Base-by-base conservation (phyloP, 345 rosid genomes). In the Excoecaria agallocha region DNA sequence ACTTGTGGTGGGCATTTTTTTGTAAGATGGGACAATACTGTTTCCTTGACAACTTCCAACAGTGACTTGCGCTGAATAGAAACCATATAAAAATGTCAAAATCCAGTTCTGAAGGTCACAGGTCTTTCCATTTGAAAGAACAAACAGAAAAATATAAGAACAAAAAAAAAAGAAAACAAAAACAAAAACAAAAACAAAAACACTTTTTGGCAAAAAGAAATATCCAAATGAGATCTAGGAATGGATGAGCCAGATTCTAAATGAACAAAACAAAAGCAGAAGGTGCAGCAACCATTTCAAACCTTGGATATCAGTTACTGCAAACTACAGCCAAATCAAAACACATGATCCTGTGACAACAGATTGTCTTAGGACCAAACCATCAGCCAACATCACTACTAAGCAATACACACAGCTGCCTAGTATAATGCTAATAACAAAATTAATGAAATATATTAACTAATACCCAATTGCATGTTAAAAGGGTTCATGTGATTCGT, bases 1-100 rank as follows among this genome's bases (percentile, higher is more conserved):
- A 94, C 97, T 81, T 91, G 97, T 50, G 98, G 91, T 41, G 98
- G 94, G 70, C 94, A 89, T 64, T 95, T 92, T 58, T 83, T 95
- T 30, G 98, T 85, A 65, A 92, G 89, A 85, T 91, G 93, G 24
- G 97, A 82, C 76, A 92, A 85, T 43, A 92, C 94, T 5, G 98
- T 92, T 79, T 92, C 99, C 89, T 94, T 95, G 81, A 95, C 85
- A 39, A 91, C 96, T 86, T 87, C 91, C 74, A 91, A 82, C 52
- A 91, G 78, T 17, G 85, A 69, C 86, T 92, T 94, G 35, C 97
- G 91, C 98, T 92, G 85, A 75, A 82, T 38, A 62, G 65, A 79
- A 52, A 68, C 75, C 74, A 69, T 37, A 57, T 61, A 74, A 24
- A 59, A 79, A 78, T 19, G 65, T 76, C 45, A 70, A 60, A 50